These are phyloP conservation scores for Umbelopsis vinacea DNA, from an alignment of 192 early-diverging fungal species.

Conservation along the genomic window DNA sequence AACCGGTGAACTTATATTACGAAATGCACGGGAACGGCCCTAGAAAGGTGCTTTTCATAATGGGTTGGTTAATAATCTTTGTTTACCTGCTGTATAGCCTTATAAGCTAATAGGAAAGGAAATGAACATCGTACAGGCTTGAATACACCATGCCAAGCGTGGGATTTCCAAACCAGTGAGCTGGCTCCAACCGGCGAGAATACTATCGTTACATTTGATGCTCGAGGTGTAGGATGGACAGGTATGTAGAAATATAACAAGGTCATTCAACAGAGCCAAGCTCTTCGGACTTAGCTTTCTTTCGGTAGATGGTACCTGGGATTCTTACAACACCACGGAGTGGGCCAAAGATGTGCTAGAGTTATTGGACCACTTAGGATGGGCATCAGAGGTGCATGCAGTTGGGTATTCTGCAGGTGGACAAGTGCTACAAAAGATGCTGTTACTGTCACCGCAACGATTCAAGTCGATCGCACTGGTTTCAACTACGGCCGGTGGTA, in stretches of 20 bases:
- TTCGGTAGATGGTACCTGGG: slow-evolving; percentile 27
- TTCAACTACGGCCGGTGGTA: slow-evolving; percentile 60
- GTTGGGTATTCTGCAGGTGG: slow-evolving; percentile 82
- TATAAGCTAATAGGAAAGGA: too few relatives aligned
- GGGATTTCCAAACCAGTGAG: slow-evolving; percentile 52
- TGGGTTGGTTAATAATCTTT: slow-evolving; percentile 50
- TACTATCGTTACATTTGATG: slow-evolving; percentile 80
- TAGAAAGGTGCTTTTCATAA: slow-evolving; percentile 68
- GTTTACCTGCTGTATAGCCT: neutral
- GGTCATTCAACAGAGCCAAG: too few relatives aligned
- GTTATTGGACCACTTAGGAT: slow-evolving; percentile 71
- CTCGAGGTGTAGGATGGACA: slow-evolving; percentile 75
- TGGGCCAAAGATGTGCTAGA: slow-evolving; percentile 73
- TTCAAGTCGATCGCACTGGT: slow-evolving; percentile 58
- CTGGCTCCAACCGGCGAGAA: slow-evolving; percentile 69
- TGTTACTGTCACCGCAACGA: slow-evolving; percentile 54
- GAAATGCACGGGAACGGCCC: slow-evolving; percentile 74
- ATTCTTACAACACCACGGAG: slow-evolving; percentile 59
- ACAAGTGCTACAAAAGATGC: slow-evolving; percentile 77
- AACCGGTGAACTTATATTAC: slow-evolving; percentile 68
- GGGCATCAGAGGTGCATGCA: slow-evolving; percentile 67
- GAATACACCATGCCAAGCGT: slow-evolving; percentile 39
- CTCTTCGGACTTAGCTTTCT: neutral
- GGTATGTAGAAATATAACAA: slow-evolving; percentile 37
- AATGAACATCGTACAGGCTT: slow-evolving; percentile 6